Percentiles rank a stretch among this genome's conserved stretches.
Conservation (phyloP, 345 rosid species). For the Gossypium raimondii region DNA sequence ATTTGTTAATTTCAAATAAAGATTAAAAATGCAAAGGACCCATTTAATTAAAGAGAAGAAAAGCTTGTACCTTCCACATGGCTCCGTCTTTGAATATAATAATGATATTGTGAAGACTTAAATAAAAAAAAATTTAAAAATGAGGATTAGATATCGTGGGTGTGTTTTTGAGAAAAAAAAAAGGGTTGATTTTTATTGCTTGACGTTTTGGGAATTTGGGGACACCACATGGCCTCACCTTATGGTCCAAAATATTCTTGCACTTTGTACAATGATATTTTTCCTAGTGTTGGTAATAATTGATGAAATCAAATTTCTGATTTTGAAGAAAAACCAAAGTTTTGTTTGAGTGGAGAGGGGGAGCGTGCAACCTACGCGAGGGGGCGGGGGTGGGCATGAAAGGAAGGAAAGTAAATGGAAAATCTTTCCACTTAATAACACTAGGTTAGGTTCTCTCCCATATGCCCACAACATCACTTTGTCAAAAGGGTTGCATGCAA, state of each 20-base stretch:
- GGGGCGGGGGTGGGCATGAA: background rate
- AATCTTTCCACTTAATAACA: background rate
- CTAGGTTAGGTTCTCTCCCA: background rate
- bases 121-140: no score
- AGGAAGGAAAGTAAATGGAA: background rate
- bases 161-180: no score
- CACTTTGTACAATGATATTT: background rate
- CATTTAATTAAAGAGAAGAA: no score
- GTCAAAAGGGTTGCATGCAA: conserved; percentile 3
- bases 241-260: background rate
- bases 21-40: no score
- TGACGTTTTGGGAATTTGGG: background rate
- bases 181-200: background rate
- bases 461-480: background rate
- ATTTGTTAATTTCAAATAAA: no score
- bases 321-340: no score
- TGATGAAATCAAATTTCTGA: no score
- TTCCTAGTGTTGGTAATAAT: background rate
- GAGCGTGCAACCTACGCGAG: conserved; percentile 5
- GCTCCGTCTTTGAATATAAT: no score
- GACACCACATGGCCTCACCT: background rate
- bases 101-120: no score
- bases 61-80: no score
- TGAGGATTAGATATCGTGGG: no score
- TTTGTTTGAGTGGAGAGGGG: background rate